Percentiles rank a stretch among this genome's conserved stretches.
Evolutionary conservation across 371 early-diverging fungal species (phyloP).

Genomic region (Syncephalastrum monosporum): DNA sequence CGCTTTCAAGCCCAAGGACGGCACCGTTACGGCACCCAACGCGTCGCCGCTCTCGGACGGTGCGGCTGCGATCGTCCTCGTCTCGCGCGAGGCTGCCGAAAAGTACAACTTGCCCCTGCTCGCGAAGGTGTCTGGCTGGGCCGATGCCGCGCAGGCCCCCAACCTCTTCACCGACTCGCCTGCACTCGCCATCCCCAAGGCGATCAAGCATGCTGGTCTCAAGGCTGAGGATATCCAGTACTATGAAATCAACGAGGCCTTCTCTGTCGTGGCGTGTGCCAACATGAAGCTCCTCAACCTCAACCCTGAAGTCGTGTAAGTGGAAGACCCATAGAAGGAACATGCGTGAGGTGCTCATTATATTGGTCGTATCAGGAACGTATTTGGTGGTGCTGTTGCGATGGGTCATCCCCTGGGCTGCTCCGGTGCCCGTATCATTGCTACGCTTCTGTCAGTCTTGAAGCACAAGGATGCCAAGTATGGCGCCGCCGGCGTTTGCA

Average conservation of each 20-base stretch:
- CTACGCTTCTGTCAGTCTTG: slow-evolving; percentile 80
- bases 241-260: slow-evolving; percentile 98
- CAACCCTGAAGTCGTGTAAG: slow-evolving; percentile 65
- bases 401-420: slow-evolving; percentile 98
- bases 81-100: slow-evolving; percentile 74
- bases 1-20: slow-evolving; percentile 82
- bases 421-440: slow-evolving; percentile 93
- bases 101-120: slow-evolving; percentile 74
- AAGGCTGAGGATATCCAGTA: slow-evolving; percentile 72
- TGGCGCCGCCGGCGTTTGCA: slow-evolving; percentile 94
- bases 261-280: slow-evolving; percentile 92
- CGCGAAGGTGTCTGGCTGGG: slow-evolving; percentile 72
- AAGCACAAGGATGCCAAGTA: slow-evolving; percentile 66
- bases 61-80: slow-evolving; percentile 90
- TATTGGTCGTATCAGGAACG: slow-evolving; percentile 52
- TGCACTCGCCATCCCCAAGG: slow-evolving; percentile 89
- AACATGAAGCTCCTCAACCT: slow-evolving; percentile 83
- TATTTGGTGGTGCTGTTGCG: slow-evolving; percentile 96
- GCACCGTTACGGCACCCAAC: slow-evolving; percentile 97
- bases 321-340: slow-evolving; percentile 1
- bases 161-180: slow-evolving; percentile 93
- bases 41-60: slow-evolving; percentile 94
- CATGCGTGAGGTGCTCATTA: slow-evolving; percentile 7
- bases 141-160: slow-evolving; percentile 80
- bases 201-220: slow-evolving; percentile 77